A percentile compares a stretch with the other conserved stretches of the same genome.
Evolutionary conservation across 805 yeast species (phyloP).

Genomic region (Nakazawaea siamensis): DNA sequence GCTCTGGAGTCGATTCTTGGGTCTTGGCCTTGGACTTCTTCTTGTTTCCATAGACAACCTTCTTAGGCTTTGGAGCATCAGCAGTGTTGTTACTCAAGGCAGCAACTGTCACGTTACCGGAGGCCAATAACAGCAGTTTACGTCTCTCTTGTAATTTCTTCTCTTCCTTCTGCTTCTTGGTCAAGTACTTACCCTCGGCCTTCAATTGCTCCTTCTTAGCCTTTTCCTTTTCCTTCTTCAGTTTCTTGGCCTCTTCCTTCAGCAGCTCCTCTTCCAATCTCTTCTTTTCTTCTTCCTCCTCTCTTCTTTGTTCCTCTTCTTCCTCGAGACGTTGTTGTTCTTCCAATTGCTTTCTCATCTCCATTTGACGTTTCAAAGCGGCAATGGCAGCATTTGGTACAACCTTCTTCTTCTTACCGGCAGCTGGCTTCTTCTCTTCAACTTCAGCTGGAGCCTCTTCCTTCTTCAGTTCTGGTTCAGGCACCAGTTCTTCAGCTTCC

Average conservation of each 20-base stretch:
- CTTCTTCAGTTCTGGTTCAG: slow-evolving; percentile 26
- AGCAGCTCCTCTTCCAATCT: slow-evolving; percentile 57
- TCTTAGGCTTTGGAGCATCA: slow-evolving; percentile 41
- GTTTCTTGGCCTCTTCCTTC: slow-evolving; percentile 48
- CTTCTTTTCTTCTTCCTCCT: slow-evolving; percentile 41
- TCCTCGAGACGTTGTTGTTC: slow-evolving; percentile 69
- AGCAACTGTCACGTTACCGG: slow-evolving; percentile 66
- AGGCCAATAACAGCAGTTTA: slow-evolving; percentile 72
- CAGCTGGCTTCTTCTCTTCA: slow-evolving; percentile 16
- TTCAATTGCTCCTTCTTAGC: slow-evolving; percentile 83
- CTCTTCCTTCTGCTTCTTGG: slow-evolving; percentile 94
- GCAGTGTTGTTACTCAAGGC: slow-evolving; percentile 41
- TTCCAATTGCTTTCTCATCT: slow-evolving; percentile 78
- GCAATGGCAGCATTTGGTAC: slow-evolving; percentile 80
- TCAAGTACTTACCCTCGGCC: slow-evolving; percentile 90
- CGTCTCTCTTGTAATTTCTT: slow-evolving; percentile 81
- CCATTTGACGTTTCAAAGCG: slow-evolving; percentile 83
- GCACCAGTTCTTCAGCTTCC: slow-evolving; percentile 21
- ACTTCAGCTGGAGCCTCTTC: slow-evolving; percentile 22
- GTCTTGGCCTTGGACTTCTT: slow-evolving; percentile 38
- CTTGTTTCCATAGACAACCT: slow-evolving; percentile 63
- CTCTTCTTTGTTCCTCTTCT: slow-evolving; percentile 53
- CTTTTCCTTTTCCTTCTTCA: slow-evolving; percentile 82
- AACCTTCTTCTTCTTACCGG: slow-evolving; percentile 61
- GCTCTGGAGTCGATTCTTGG: slow-evolving; percentile 9